A percentile compares a stretch with the other conserved stretches of the same genome.
Evolutionary conservation across 2,329 filamentous ascomycete genomes (phyloP).

Genomic region (Aureobasidium leucospermi): DNA sequence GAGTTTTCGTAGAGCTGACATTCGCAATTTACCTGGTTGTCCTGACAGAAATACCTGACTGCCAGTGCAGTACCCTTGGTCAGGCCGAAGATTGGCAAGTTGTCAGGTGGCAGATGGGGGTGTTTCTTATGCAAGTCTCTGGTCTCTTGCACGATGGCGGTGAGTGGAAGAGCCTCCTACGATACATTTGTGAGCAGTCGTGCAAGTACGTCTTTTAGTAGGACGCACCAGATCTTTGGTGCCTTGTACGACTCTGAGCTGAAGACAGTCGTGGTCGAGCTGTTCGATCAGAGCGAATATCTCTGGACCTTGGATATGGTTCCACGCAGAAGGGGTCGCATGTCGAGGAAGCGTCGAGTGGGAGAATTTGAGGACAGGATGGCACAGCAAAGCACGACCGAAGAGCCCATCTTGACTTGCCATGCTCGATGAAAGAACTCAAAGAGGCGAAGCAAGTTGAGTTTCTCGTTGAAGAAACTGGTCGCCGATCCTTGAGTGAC

Average conservation of each 20-base stretch:
- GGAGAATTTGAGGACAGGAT: constrained; percentile 7
- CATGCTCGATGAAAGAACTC: background rate
- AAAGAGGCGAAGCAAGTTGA: background rate
- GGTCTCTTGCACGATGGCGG: constrained; percentile 13
- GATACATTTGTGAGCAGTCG: background rate
- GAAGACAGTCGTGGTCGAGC: background rate
- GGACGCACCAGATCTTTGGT: constrained; percentile 33
- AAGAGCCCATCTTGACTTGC: constrained; percentile 3
- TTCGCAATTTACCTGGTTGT: constrained; percentile 27
- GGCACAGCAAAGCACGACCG: constrained; percentile 7
- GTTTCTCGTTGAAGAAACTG: background rate
- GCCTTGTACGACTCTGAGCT: constrained; percentile 29
- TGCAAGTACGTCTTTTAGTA: background rate
- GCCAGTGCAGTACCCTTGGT: constrained; percentile 33
- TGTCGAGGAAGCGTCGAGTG: background rate
- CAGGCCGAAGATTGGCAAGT: constrained; percentile 39
- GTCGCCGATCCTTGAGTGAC: too few relatives aligned
- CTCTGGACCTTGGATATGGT: constrained; percentile 3
- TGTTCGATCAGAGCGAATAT: background rate
- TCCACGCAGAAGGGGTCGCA: background rate
- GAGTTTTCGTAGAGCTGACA: too few relatives aligned
- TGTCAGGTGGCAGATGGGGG: constrained; percentile 22
- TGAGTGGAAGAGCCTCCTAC: constrained; percentile 14
- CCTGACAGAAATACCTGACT: constrained; percentile 32
- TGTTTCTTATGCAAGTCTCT: background rate